Conservation (phyloP, 306 rosid species). For the Pyrus betulifolia region DNA sequence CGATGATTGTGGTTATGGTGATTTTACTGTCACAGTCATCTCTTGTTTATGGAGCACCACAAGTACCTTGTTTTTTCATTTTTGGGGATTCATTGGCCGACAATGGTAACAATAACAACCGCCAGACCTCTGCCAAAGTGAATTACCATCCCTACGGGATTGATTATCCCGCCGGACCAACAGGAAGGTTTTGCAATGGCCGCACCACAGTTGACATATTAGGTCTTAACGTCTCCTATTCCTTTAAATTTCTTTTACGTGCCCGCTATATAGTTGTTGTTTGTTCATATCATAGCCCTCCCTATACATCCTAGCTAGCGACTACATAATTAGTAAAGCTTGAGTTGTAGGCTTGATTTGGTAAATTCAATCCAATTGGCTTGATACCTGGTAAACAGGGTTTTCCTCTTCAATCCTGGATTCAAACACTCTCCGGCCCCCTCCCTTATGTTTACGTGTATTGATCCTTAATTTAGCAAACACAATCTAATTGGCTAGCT, state of each 20-base stretch:
- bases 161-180: conserved; percentile 36
- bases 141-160: conserved; percentile 54
- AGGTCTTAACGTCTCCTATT: background rate
- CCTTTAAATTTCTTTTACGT: background rate
- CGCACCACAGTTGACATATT: conserved; percentile 17
- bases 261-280: background rate
- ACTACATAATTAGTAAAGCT: too few relatives aligned
- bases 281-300: background rate
- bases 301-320: too few relatives aligned
- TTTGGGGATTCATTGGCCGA: conserved; percentile 54
- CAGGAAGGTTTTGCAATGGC: conserved; percentile 54
- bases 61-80: conserved; percentile 36
- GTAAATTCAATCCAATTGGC: too few relatives aligned
- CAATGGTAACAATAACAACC: conserved; percentile 48
- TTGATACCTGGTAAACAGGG: too few relatives aligned
- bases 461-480: too few relatives aligned
- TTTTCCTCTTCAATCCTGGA: too few relatives aligned
- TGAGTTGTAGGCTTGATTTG: too few relatives aligned
- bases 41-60: background rate
- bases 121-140: conserved; percentile 7
- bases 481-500: too few relatives aligned
- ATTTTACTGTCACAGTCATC: background rate
- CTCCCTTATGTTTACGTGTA: too few relatives aligned
- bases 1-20: background rate
- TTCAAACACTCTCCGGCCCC: too few relatives aligned